These are phyloP conservation scores for Inosperma sp. DNA, from an alignment of 768 basidiomycete species.

Conservation along the genomic window DNA sequence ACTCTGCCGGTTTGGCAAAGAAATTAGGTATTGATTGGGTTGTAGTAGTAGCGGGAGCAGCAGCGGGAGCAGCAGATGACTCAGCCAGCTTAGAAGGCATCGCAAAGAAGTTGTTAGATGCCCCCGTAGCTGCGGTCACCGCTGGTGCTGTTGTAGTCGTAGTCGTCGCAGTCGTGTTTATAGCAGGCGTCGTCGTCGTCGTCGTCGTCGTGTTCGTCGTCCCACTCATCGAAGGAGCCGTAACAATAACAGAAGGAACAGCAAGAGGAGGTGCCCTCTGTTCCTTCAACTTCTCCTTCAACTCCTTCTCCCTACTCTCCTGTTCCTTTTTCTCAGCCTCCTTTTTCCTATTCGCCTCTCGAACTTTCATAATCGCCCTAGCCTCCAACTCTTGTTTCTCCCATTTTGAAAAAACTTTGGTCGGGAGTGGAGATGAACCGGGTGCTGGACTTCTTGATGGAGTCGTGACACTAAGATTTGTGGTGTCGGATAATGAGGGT, in stretches of 20 bases:
- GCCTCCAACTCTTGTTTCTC: conserved; percentile 85
- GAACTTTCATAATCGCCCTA: conserved; percentile 67
- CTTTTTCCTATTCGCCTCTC: conserved; percentile 44
- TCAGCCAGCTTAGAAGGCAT: no score
- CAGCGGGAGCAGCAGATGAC: no score
- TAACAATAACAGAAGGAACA: conserved; percentile 28
- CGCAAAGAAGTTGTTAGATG: no score
- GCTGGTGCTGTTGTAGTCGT: background rate
- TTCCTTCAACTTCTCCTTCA: conserved; percentile 33
- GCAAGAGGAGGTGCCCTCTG: conserved; percentile 29
- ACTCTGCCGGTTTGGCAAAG: conserved; percentile 14
- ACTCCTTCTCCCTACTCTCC: conserved; percentile 36
- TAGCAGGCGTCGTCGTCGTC: conserved; percentile 13
- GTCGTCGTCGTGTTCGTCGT: conserved; percentile 11
- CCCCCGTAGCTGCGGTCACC: no score
- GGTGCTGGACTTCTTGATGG: no score
- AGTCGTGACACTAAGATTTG: no score
- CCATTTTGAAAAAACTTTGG: conserved; percentile 64
- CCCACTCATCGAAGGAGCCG: conserved; percentile 13
- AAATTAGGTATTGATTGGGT: conserved; percentile 10
- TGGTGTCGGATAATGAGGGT: conserved; percentile 38
- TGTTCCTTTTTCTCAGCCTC: conserved; percentile 41
- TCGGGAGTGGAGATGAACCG: no score
- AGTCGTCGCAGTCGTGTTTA: conserved; percentile 6
- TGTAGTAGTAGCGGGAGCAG: conserved; percentile 9